Conservation (phyloP, 1,284 basidiomycete species). For the Cerioporus squamosus region DNA sequence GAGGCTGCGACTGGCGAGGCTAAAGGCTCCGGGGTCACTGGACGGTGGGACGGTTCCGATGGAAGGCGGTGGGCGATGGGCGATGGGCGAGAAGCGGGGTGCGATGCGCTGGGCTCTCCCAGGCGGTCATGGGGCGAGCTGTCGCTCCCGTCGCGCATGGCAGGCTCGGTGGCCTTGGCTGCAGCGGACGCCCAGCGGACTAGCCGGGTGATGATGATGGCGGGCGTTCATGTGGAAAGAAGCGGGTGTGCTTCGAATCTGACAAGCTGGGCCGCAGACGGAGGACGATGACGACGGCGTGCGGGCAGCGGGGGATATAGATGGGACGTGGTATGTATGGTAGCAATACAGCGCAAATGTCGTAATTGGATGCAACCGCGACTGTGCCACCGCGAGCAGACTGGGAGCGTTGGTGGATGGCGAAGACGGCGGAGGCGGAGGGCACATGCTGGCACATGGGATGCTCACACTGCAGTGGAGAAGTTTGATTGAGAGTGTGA, state of each 20-base stretch:
- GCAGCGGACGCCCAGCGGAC: not conserved
- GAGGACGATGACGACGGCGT: slow-evolving; percentile 5
- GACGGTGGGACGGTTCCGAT: slow-evolving; percentile 20
- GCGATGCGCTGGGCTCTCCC: slow-evolving; percentile 2
- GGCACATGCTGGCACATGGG: not conserved
- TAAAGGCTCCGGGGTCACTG: slow-evolving; percentile 19
- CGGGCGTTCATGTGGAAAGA: slow-evolving; percentile 23
- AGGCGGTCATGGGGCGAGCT: slow-evolving; percentile 18
- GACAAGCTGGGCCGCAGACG: slow-evolving; percentile 3
- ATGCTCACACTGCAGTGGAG: slow-evolving; percentile 7
- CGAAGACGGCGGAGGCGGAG: slow-evolving; percentile 3
- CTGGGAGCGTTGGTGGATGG: slow-evolving; percentile 9
- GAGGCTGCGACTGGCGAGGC: not conserved
- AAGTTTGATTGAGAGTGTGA: slow-evolving; percentile 27
- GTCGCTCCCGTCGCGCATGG: not conserved
- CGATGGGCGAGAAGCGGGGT: no score
- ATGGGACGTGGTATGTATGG: slow-evolving; percentile 1
- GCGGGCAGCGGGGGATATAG: slow-evolving; percentile 1
- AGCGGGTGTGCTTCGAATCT: slow-evolving; percentile 6
- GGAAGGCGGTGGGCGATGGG: slow-evolving; percentile 8
- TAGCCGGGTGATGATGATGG: slow-evolving; percentile 8
- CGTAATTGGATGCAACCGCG: slow-evolving; percentile 12
- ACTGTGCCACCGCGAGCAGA: no score
- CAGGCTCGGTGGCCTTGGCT: slow-evolving; percentile 11
- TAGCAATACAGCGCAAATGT: slow-evolving; percentile 7